Base-by-base conservation (phyloP, 345 rosid genomes). In the Moringa oleifera region DNA sequence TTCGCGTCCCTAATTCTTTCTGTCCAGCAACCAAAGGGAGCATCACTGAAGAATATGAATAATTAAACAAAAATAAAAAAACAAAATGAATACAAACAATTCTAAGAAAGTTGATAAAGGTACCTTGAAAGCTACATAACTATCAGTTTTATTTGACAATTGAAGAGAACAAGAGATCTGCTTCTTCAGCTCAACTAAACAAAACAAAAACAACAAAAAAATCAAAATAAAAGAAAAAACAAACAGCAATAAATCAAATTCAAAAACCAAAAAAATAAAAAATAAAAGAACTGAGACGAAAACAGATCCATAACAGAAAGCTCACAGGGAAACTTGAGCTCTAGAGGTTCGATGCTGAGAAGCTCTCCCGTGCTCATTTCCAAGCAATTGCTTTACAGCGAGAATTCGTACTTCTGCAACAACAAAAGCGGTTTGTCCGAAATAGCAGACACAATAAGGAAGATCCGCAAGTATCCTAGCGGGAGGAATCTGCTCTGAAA, bases 121-220 rank as follows among this genome's bases (percentile, higher is more conserved):
- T 75, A 88, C 95, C 95, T 88, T 88, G 79, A 88, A 88, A 68
- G 95, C 91, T 7, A 83, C 89, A 81, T 78, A 71, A 70, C 17
- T 75, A 56, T 85, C 87, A 25, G 91, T 83, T 72, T 65, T 83
- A 74, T 88, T 88, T 31, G 82, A 81, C 68, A 88, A 69, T 71
- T 78, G 87, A 68, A 88, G 91, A 49, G 89, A 80, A 75, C 84
- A 88, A 24, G 87, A 79, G 89, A 88, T 88, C 95, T 85, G 95
- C 85, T 85, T 88, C 91, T 72, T 83, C 79, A 88, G 80, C 74
- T 88, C 91, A 71, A 88, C 95, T 85, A 61, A 77, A 57, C 63
- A 53, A 70, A 45, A 25, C 10, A 63, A 36, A 23, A 22, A 18
- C 10, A 63, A 47, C 25, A 56, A 57, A 45, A n/a, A 54, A 46